Evolutionary conservation across 768 basidiomycete species (phyloP).

Genomic region (Hysterangium stoloniferum): DNA sequence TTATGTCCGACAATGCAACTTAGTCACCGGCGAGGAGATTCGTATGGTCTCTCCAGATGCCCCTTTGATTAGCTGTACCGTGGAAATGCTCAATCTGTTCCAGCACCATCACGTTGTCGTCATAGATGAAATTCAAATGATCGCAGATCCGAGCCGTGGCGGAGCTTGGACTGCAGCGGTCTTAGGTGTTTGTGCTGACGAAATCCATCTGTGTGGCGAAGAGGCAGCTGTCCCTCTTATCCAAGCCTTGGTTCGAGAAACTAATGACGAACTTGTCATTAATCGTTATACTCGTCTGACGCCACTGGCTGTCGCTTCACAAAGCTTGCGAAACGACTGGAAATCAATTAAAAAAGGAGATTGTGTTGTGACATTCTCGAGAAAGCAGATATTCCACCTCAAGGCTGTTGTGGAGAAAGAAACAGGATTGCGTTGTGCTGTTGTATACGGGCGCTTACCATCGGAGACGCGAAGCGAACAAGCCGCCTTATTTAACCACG

Average conservation of each 20-base stretch:
- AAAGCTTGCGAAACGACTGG: conserved; percentile 56
- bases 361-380: conserved; percentile 82
- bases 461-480: conserved; percentile 91
- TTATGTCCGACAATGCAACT: conserved; percentile 64
- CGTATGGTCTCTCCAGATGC: conserved; percentile 55
- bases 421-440: conserved; percentile 77
- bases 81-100: conserved; percentile 72
- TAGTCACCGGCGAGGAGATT: conserved; percentile 88
- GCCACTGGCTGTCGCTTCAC: conserved; percentile 63
- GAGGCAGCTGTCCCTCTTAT: conserved; percentile 85
- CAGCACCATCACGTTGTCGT: conserved; percentile 69
- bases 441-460: conserved; percentile 87
- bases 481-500: conserved; percentile 86
- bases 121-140: conserved; percentile 96
- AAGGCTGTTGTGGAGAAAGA: conserved; percentile 63
- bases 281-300: conserved; percentile 84
- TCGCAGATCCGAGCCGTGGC: conserved; percentile 73
- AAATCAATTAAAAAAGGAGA: conserved; percentile 68
- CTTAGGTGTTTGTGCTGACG: conserved; percentile 63
- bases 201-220: conserved; percentile 94
- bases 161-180: conserved; percentile 78
- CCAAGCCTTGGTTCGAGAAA: conserved; percentile 52
- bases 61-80: conserved; percentile 70
- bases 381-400: conserved; percentile 65
- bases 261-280: conserved; percentile 77